Evolutionary conservation across 768 basidiomycete genomes (phyloP).

Genomic region (Cubamyces lactineus): DNA sequence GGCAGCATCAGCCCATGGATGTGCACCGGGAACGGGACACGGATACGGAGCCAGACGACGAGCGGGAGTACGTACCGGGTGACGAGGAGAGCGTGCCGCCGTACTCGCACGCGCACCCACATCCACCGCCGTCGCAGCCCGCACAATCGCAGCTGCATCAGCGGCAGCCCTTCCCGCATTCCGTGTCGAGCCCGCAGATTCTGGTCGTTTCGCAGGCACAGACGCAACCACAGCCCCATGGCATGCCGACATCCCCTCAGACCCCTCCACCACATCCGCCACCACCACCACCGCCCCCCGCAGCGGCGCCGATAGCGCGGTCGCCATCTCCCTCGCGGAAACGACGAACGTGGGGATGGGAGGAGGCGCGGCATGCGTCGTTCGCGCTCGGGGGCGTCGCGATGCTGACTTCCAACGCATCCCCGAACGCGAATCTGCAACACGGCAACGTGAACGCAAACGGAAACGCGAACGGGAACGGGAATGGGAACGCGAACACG

Average conservation of each 20-base stretch:
- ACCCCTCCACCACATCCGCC: neutral
- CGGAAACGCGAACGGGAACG: neutral
- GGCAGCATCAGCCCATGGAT: constrained; percentile 13
- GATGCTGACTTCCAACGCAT: neutral
- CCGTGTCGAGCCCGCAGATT: constrained; percentile 30
- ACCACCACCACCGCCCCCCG: neutral
- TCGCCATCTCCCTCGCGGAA: constrained; percentile 17
- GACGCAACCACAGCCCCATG: constrained; percentile 1
- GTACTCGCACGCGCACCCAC: constrained; percentile 15
- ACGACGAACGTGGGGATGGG: constrained; percentile 23
- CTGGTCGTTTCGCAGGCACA: constrained; percentile 1
- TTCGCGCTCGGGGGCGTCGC: neutral
- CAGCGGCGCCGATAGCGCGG: neutral
- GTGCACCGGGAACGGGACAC: constrained; percentile 17
- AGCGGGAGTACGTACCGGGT: neutral
- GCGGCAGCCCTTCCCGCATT: constrained; percentile 33
- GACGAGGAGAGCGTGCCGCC: constrained; percentile 24
- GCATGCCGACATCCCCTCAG: neutral
- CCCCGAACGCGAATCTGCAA: neutral
- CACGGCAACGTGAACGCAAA: too few relatives aligned
- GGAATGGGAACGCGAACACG: neutral
- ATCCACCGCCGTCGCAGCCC: constrained; percentile 8
- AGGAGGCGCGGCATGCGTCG: constrained; percentile 11
- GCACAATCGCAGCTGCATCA: constrained; percentile 18
- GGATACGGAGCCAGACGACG: constrained; percentile 9